phyloP scores from a whole-genome alignment of 768 basidiomycete genomes.

The Sporobolomyces pararoseus region DNA sequence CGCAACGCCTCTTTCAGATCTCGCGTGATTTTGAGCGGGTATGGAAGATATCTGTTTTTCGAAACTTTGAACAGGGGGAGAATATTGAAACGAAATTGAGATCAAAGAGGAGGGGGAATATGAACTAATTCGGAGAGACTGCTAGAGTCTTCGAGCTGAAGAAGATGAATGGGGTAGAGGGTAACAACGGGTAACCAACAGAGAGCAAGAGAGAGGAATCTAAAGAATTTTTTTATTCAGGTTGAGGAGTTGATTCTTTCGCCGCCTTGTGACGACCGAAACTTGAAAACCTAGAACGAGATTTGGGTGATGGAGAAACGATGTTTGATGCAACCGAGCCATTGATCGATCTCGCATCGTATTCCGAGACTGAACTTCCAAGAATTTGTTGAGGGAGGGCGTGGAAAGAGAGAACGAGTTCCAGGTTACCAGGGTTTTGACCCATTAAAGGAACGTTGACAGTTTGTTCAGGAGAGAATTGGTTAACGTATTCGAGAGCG shows the following conservation, averaged over 20 bases:
- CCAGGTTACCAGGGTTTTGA: slow-evolving; percentile 8
- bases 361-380: slow-evolving; percentile 14
- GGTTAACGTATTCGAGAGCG: slow-evolving; percentile 10
- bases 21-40: too few relatives aligned
- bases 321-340: slow-evolving; percentile 21
- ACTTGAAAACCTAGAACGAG: slow-evolving; percentile 33
- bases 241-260: slow-evolving; percentile 10
- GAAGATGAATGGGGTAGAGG: too few relatives aligned
- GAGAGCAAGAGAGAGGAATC: too few relatives aligned
- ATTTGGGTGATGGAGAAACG: slow-evolving; percentile 12
- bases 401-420: slow-evolving; percentile 11
- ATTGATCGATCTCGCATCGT: slow-evolving; percentile 21
- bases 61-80: too few relatives aligned
- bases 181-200: too few relatives aligned
- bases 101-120: too few relatives aligned
- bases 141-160: too few relatives aligned
- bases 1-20: too few relatives aligned
- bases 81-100: too few relatives aligned
- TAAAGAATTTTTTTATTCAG: neutral
- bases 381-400: neutral
- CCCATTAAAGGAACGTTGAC: slow-evolving; percentile 6
- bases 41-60: too few relatives aligned
- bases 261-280: slow-evolving; percentile 17
- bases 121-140: too few relatives aligned
- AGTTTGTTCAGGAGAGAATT: neutral